Evolutionary conservation across 768 basidiomycete genomes (phyloP), one percentile per base, ranked within the genome.

Genomic region (Galerina sulciceps): DNA sequence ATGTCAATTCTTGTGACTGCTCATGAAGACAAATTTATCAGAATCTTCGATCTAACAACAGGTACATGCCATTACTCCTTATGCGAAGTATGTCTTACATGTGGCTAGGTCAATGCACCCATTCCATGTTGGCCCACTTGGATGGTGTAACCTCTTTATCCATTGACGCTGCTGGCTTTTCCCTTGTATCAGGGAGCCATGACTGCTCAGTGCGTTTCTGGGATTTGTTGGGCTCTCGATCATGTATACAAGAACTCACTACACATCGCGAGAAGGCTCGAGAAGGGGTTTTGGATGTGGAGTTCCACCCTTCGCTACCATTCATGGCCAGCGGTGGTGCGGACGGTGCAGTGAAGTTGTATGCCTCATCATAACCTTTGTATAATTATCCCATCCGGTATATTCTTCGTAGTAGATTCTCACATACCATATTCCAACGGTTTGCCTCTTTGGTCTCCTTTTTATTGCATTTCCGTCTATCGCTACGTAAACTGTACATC

Each of bases 141-240:
- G 93, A 96, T 63, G 89, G 92, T 3, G 91, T 98, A 36, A 97
- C 96, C 15, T 94, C 93, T 22, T 76, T 99, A 23, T 90, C 93
- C 17, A 87, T 98, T 61, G 93, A 96, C 63, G 86, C 91, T 0
- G 83, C 95, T 2, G 93, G 92, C 6, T 93, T 93, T 67, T 87
- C 88, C 5, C 84, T 99, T 49, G 90, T 94, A 4, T 94, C 96
- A 1, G 91, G 89, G 40, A 91, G 92, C 55, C 94, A 96, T 71
- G 97, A 99, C 70, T 95, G 95, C 70, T 96, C 94, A 14, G 79
- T 94, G 37, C 91, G 96, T 22, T 90, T 97, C 76, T 99, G 97
- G 97, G 93, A 96, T 71, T 74, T 98, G 48, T 84, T 93, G 36
- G 88, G 88, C 59, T 82, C 88, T 54, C 84, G 85, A 38, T 83